Conservation (phyloP, 768 basidiomycete genomes). For the Psilocybe sp. region DNA sequence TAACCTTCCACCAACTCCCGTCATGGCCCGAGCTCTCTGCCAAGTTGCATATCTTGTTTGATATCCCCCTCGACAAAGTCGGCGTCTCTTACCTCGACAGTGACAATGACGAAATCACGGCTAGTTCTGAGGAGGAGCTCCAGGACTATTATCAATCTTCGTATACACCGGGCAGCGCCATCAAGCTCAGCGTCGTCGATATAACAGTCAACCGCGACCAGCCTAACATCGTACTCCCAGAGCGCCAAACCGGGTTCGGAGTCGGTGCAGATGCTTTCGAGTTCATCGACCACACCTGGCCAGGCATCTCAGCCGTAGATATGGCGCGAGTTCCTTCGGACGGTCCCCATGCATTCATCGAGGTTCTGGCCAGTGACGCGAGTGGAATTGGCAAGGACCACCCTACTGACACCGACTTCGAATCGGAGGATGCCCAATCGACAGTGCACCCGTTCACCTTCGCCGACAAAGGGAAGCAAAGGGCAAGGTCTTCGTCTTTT, state of each 20-base stretch:
- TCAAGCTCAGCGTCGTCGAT: conserved; percentile 68
- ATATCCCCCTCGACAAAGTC: conserved; percentile 54
- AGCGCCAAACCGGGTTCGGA: too few species aligned
- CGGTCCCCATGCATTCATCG: conserved; percentile 64
- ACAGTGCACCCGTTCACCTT: conserved; percentile 21
- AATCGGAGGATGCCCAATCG: conserved; percentile 27
- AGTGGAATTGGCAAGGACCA: conserved; percentile 24
- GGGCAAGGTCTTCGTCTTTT: conserved; percentile 28
- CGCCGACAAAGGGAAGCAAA: conserved; percentile 51
- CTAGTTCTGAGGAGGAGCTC: conserved; percentile 77
- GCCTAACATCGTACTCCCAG: conserved; percentile 14
- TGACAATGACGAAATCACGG: conserved; percentile 75
- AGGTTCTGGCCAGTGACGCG: conserved; percentile 43
- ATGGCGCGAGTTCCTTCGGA: conserved; percentile 38
- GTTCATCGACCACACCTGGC: conserved; percentile 64
- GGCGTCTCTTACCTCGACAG: conserved; percentile 71
- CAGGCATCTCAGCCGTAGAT: conserved; percentile 40
- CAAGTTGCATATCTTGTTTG: conserved; percentile 49
- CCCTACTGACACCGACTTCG: conserved; percentile 17
- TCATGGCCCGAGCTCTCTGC: conserved; percentile 55
- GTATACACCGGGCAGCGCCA: conserved; percentile 25
- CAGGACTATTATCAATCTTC: conserved; percentile 58
- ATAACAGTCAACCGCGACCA: conserved; percentile 37
- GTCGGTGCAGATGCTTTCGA: conserved; percentile 43
- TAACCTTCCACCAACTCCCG: conserved; percentile 50